These are phyloP conservation scores for Spathaspora gorwiae DNA, from an alignment of 805 yeast genomes.

Conservation along the genomic window DNA sequence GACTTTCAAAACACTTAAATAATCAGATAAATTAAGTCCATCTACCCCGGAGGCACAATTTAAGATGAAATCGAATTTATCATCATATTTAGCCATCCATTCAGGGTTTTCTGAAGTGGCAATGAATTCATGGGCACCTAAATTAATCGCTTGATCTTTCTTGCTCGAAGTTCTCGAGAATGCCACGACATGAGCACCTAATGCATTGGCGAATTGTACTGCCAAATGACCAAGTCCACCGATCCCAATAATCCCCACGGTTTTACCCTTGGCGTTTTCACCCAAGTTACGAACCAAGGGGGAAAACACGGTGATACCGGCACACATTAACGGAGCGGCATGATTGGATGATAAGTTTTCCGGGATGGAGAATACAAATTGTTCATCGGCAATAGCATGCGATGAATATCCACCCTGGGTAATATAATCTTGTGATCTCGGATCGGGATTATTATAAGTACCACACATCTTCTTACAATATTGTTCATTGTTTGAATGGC, in stretches of 20 bases:
- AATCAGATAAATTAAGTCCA: slow-evolving; percentile 28
- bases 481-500: slow-evolving; percentile 33
- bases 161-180: slow-evolving; percentile 26
- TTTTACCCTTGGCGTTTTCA: slow-evolving; percentile 21
- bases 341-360: slow-evolving; percentile 34
- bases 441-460: slow-evolving; percentile 50
- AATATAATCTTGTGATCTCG: slow-evolving; percentile 21
- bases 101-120: slow-evolving; percentile 49
- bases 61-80: slow-evolving; percentile 43
- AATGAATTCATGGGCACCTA: slow-evolving; percentile 33
- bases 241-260: slow-evolving; percentile 58
- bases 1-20: slow-evolving; percentile 44
- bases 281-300: slow-evolving; percentile 44
- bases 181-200: slow-evolving; percentile 61
- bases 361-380: slow-evolving; percentile 47
- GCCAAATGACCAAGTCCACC: slow-evolving; percentile 70
- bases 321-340: slow-evolving; percentile 55
- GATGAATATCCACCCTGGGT: slow-evolving; percentile 50
- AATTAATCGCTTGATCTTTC: slow-evolving; percentile 24
- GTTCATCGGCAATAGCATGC: slow-evolving; percentile 40
- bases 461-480: slow-evolving; percentile 47
- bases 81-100: slow-evolving; percentile 30
- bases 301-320: slow-evolving; percentile 51
- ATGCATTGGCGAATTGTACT: slow-evolving; percentile 52
- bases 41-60: slow-evolving; percentile 39